Evolutionary conservation across 345 rosid genomes (phyloP), one percentile per base, ranked within the genome.

Genomic region (Gossypium bickii): DNA sequence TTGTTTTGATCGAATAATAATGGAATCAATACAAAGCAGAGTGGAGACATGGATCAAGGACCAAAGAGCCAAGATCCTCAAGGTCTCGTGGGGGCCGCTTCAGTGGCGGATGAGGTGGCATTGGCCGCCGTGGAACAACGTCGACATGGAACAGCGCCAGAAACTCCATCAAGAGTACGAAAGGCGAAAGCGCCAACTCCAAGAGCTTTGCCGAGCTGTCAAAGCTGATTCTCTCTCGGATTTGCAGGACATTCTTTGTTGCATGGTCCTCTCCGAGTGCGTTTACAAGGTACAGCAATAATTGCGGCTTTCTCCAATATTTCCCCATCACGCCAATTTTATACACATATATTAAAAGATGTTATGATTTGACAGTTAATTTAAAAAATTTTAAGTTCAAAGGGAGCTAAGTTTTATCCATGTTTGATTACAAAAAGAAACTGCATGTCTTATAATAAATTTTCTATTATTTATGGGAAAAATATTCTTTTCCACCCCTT

Each of bases 211-310:
- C 73, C 81, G 60, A 77, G 92, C 93, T 52, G 83, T 89, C 52
- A 89, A 92, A 82, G 97, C 91, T 1, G 98, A 88, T 16, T 92
- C 98, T 3, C 78, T 92, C 62, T 77, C 93, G 20, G 98, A 94
- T 63, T 83, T 92, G 75, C 97, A 89, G 82, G 98, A 90, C 71
- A 84, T 94, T 45, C 92, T 94, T 81, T 92, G 98, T 74, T 94
- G 97, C 88, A 91, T 94, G 98, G 97, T 94, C 63, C 92, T 92
- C 67, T 87, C 97, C 9, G 97, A 92, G 83, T 94, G 97, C 84
- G 97, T 91, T 73, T 94, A 92, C 80, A 94, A 94, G 97, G 98
- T 90, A 49, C 3, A 10, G 12, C 0, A 1, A 1, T n/a, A 9
- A 63, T 41, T 9, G 2, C 22, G 12, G 7, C 47, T 17, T 38